A percentile compares a stretch with the other conserved stretches of the same genome.
Evolutionary conservation across 106 monocot genomes (phyloP).

Genomic region (Phalaenopsis equestris): DNA sequence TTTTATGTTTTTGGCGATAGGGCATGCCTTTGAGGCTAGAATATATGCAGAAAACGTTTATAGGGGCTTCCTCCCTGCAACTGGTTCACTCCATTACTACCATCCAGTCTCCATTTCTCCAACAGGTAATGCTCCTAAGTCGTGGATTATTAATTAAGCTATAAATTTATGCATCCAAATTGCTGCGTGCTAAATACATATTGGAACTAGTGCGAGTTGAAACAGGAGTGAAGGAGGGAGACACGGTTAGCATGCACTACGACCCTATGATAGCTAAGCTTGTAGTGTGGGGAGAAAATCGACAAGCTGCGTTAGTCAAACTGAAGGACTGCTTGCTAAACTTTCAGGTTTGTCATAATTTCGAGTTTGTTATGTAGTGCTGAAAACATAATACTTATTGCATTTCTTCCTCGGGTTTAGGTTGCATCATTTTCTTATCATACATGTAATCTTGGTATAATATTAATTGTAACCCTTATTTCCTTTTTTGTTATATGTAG

Average conservation of each 20-base stretch:
- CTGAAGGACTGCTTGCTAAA: slow-evolving; percentile 69
- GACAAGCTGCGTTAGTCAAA: slow-evolving; percentile 69
- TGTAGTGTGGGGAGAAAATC: slow-evolving; percentile 97
- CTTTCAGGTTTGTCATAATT: slow-evolving; percentile 58
- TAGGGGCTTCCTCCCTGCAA: slow-evolving; percentile 96
- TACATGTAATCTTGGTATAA: background rate
- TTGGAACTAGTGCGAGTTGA: slow-evolving; percentile 73
- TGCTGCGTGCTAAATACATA: slow-evolving; percentile 6
- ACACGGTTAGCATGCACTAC: slow-evolving; percentile 88
- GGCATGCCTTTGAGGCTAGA: slow-evolving; percentile 96
- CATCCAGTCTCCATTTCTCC: slow-evolving; percentile 48
- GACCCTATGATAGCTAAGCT: slow-evolving; percentile 99
- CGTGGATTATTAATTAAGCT: slow-evolving; percentile 5
- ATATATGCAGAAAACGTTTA: slow-evolving; percentile 98
- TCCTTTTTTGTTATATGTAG: background rate
- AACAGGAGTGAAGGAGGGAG: slow-evolving; percentile 90
- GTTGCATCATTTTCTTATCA: background rate
- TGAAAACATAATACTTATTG: background rate
- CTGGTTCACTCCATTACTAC: slow-evolving; percentile 81
- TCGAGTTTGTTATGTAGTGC: background rate
- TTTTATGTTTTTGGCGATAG: slow-evolving; percentile 19
- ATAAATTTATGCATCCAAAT: slow-evolving; percentile 5
- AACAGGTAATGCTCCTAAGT: slow-evolving; percentile 37
- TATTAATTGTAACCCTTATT: background rate
- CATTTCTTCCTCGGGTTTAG: background rate